Percentiles rank a stretch among this genome's conserved stretches.
These are phyloP conservation scores for Lantana camara DNA, from an alignment of 257 asterid species.

Conservation along the genomic window DNA sequence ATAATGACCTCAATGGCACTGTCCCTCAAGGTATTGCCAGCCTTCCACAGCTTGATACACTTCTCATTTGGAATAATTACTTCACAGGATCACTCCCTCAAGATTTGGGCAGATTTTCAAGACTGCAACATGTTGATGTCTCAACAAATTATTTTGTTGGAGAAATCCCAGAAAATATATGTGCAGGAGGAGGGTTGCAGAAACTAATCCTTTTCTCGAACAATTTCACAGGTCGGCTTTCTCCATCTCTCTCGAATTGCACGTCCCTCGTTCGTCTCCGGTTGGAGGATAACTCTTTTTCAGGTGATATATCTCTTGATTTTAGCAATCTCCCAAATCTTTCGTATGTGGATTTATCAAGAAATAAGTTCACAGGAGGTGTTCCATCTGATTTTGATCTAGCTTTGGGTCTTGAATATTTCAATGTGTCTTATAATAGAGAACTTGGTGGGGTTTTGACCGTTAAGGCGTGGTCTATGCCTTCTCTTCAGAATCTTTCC, in stretches of 20 bases:
- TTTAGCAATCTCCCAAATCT: conserved; percentile 50
- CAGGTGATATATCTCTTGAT: conserved; percentile 72
- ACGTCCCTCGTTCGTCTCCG: conserved; percentile 88
- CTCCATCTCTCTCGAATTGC: conserved; percentile 82
- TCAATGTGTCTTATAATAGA: conserved; percentile 82
- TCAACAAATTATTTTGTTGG: conserved; percentile 82
- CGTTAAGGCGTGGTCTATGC: conserved; percentile 55
- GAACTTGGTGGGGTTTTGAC: conserved; percentile 73
- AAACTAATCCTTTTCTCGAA: conserved; percentile 82
- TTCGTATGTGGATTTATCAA: conserved; percentile 81
- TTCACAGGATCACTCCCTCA: conserved; percentile 78
- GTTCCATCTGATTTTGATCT: conserved; percentile 51
- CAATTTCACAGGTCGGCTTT: conserved; percentile 70
- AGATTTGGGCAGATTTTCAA: conserved; percentile 66
- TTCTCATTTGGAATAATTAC: conserved; percentile 88
- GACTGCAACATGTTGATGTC: conserved; percentile 71
- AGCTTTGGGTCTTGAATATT: conserved; percentile 60
- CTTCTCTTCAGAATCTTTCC: conserved; percentile 73
- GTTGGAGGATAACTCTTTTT: conserved; percentile 71
- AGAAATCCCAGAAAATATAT: conserved; percentile 62
- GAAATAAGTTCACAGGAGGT: conserved; percentile 73
- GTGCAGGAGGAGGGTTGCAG: conserved; percentile 60
- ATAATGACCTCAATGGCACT: conserved; percentile 74
- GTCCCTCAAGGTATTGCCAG: conserved; percentile 78
- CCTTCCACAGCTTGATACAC: conserved; percentile 77